Conservation (phyloP, 805 yeast genomes). For the Candida corydali region DNA sequence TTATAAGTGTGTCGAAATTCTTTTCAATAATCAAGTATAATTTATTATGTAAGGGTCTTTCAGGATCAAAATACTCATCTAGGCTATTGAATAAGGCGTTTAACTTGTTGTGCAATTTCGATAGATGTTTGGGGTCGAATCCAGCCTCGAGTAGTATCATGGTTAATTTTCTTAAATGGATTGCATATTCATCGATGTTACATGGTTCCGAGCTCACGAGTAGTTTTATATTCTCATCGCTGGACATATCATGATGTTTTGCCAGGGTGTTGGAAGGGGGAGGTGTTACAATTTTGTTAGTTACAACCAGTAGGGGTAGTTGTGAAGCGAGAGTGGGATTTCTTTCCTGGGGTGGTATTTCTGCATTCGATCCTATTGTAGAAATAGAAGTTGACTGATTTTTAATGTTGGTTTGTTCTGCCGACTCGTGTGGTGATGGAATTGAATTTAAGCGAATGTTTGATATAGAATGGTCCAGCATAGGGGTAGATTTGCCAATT, state of each 20-base stretch:
- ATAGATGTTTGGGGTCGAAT: conserved; percentile 9
- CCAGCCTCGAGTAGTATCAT: conserved; percentile 20
- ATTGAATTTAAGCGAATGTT: no score
- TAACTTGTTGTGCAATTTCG: conserved; percentile 21
- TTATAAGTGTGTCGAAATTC: conserved; percentile 36
- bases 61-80: conserved; percentile 15
- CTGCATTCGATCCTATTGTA: no score
- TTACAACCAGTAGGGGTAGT: no score
- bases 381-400: no score
- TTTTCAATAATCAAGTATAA: conserved; percentile 32
- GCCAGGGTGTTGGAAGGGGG: conserved; percentile 1
- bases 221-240: conserved; percentile 18
- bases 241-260: background rate
- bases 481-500: no score
- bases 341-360: no score
- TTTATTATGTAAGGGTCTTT: conserved; percentile 27
- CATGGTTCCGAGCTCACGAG: conserved; percentile 25
- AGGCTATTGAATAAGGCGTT: conserved; percentile 20
- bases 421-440: background rate
- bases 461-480: no score
- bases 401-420: background rate
- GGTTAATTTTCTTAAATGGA: conserved; percentile 31
- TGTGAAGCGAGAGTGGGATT: no score
- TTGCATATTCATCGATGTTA: conserved; percentile 32
- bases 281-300: background rate